A percentile compares a stretch with the other conserved stretches of the same genome.
Conservation (phyloP, 306 rosid species). For the Acacia crassicarpa region DNA sequence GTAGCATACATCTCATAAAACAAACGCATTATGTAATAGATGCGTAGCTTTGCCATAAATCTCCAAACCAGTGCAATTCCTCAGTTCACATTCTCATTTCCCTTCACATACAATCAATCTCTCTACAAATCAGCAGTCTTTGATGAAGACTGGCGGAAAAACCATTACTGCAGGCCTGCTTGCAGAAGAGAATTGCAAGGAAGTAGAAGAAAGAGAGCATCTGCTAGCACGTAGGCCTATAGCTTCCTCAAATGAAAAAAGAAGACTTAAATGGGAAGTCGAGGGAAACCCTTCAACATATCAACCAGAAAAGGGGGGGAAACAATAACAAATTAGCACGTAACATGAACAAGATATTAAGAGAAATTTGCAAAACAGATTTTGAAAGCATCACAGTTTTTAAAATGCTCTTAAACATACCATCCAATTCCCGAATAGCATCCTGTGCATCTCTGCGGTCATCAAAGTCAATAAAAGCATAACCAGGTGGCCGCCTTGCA, state of each 20-base stretch:
- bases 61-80: slow-evolving; percentile 43
- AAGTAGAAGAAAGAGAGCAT: slow-evolving; percentile 55
- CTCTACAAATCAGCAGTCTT: slow-evolving; percentile 44
- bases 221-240: slow-evolving; percentile 46
- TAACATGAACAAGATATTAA: neutral
- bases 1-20: slow-evolving; percentile 48
- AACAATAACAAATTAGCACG: slow-evolving; percentile 50
- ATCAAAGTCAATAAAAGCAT: slow-evolving; percentile 95
- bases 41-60: slow-evolving; percentile 47
- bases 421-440: slow-evolving; percentile 92
- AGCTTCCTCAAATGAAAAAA: slow-evolving; percentile 37
- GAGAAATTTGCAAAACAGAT: neutral
- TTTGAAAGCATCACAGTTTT: neutral
- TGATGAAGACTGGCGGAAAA: slow-evolving; percentile 46
- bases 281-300: slow-evolving; percentile 49
- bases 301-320: slow-evolving; percentile 50
- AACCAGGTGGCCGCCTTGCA: slow-evolving; percentile 97
- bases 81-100: slow-evolving; percentile 44
- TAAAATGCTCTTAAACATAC: slow-evolving; percentile 42
- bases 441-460: slow-evolving; percentile 91
- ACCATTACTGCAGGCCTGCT: slow-evolving; percentile 50
- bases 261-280: slow-evolving; percentile 45
- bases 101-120: slow-evolving; percentile 50
- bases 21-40: slow-evolving; percentile 48
- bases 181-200: slow-evolving; percentile 45